Base-by-base conservation (phyloP, 2,329 filamentous ascomycete species). In the Ophiocordyceps polyrhachis-furcata region DNA sequence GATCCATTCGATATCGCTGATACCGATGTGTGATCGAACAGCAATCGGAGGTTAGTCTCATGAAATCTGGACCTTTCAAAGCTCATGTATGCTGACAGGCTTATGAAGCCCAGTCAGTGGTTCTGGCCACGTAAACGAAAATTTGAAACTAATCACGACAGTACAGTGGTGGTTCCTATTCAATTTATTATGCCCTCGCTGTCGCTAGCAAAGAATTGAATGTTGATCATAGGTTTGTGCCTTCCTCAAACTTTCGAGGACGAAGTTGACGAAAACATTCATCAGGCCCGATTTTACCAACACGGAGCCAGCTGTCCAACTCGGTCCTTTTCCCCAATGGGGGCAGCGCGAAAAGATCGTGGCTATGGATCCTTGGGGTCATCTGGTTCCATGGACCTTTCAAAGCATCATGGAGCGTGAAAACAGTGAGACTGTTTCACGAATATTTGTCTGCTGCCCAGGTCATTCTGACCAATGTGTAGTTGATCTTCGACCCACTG, bases 291-390 rank as follows among this genome's bases (percentile, higher is more conserved):
- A 76, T 51, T 77, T 73, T 52, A 76, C 69, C 50, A 68, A 96
- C 61, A 94, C 87, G 11, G 84, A 96, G 60, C 91, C 91, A 13
- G 87, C 88, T n/a, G 84, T 78, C 20, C 76, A 81, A 44, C 85
- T 96, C 57, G 87, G 87, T 0, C 87, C 85, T 8, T 93, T 93
- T 54, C 79, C 84, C 8, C 78, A 91, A 63, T 98, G 89, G 89
- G 75, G 74, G 23, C 84, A 93, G 58, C 76, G 74, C 55, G 86
- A 85, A 62, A 96, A 95, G 69, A 96, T 98, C 50, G 89, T 96
- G 14, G 85, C 89, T 17, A 94, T 98, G 86, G 91, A 96, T 58
- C 89, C 89, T 0, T 84, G 82, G 60, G 89, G 91, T 7, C 91
- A 96, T 65, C 67, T 94, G 48, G 75, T 81, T 9, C 84, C 85